These are phyloP conservation scores for Coemansia sp. DNA, from an alignment of 192 early-diverging fungal genomes.

Conservation along the genomic window DNA sequence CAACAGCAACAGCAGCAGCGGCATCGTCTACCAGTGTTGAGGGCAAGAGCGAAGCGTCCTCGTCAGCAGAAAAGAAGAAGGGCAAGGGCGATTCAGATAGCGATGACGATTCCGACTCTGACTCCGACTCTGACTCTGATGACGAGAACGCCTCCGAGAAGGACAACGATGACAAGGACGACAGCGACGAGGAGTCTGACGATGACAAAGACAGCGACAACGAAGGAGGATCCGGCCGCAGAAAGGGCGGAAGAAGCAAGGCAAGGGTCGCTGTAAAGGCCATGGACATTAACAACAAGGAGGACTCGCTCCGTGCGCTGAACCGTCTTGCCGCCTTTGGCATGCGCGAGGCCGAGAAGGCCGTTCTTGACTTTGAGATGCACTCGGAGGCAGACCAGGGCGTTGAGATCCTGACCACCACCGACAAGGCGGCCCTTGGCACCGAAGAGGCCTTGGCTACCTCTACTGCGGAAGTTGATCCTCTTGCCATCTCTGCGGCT, in stretches of 20 bases:
- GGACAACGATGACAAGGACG: slow-evolving; percentile 22
- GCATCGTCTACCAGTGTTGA: not conserved
- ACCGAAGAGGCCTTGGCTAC: not conserved
- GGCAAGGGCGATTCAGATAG: not conserved
- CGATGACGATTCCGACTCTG: not conserved
- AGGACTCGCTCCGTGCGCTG: slow-evolving; percentile 22
- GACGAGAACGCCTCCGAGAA: slow-evolving; percentile 22
- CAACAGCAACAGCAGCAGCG: not conserved
- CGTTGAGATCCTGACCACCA: slow-evolving; percentile 30
- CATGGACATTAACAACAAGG: slow-evolving; percentile 1
- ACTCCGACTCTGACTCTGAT: not conserved
- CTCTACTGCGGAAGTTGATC: not conserved
- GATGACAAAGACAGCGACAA: not conserved
- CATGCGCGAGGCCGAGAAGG: slow-evolving; percentile 40
- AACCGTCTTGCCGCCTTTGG: slow-evolving; percentile 44
- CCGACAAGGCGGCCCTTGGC: slow-evolving; percentile 5
- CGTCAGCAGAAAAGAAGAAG: too few relatives aligned
- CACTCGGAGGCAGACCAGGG: slow-evolving; percentile 20
- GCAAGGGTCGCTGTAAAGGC: slow-evolving; percentile 2
- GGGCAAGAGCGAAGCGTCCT: not conserved
- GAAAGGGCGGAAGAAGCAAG: slow-evolving; percentile 12
- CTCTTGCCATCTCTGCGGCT: not conserved
- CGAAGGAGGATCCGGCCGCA: not conserved
- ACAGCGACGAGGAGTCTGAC: slow-evolving; percentile 8
- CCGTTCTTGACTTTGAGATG: slow-evolving; percentile 31